phyloP scores from a whole-genome alignment of 164 flowering plant species.

The Cinnamomum chago region DNA sequence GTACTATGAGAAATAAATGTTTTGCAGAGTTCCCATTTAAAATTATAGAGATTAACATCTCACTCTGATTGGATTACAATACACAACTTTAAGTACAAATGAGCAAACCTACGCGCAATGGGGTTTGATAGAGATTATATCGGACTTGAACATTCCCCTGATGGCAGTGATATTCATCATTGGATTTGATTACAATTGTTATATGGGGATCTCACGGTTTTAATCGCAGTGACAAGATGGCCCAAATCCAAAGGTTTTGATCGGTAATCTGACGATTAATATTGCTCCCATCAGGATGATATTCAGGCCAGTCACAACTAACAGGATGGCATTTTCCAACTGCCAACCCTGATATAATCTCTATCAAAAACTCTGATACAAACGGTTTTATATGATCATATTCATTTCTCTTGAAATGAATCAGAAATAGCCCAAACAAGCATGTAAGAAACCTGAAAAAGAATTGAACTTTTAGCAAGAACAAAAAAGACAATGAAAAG shows the following conservation, averaged over 20 bases:
- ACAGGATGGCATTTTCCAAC: background rate
- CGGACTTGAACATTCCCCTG: background rate
- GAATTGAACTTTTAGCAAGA: background rate
- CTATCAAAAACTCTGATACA: no score
- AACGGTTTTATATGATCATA: no score
- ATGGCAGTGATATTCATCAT: background rate
- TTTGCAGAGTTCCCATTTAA: background rate
- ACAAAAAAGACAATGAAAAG: no score
- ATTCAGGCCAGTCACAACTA: background rate
- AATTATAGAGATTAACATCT: background rate
- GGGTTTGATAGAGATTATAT: background rate
- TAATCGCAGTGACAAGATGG: background rate
- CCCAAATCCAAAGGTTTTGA: no score
- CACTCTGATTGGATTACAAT: no score
- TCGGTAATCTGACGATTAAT: no score
- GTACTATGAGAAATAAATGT: background rate
- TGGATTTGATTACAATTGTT: background rate
- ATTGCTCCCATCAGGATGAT: background rate
- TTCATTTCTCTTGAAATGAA: no score
- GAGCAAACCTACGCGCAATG: background rate
- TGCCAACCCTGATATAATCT: no score
- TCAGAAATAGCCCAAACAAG: background rate
- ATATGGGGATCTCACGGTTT: background rate
- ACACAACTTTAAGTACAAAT: background rate
- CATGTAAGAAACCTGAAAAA: no score